Percentiles rank a stretch among this genome's conserved stretches.
Evolutionary conservation across 169 alveolate genomes (phyloP).

Genomic region (Ichthyophthirius multifiliis): DNA sequence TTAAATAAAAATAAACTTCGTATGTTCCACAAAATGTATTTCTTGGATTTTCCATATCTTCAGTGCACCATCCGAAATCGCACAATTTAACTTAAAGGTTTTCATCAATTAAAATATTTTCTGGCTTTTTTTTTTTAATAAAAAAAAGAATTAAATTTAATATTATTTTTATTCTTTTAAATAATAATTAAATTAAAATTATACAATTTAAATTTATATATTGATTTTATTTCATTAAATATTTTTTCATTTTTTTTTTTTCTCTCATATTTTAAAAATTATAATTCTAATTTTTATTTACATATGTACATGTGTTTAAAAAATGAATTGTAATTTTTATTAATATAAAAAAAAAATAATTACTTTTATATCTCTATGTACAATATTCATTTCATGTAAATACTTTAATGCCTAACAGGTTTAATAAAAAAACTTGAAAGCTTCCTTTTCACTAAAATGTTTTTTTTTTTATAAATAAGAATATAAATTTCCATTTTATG

Average conservation of each 20-base stretch:
- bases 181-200: not conserved
- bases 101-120: constrained; percentile 52
- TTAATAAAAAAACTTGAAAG: constrained; percentile 58
- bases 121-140: constrained; percentile 52
- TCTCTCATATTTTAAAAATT: not conserved
- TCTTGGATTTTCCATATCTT: constrained; percentile 51
- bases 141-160: not conserved
- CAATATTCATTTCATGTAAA: constrained; percentile 52
- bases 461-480: constrained; percentile 40
- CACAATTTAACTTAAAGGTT: constrained; percentile 55
- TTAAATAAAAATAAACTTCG: not conserved
- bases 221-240: not conserved
- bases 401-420: constrained; percentile 52
- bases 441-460: constrained; percentile 56
- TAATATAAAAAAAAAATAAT: not conserved
- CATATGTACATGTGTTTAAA: not conserved
- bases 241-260: not conserved
- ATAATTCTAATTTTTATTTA: not conserved
- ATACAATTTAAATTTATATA: too few relatives aligned
- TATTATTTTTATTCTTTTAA: not conserved
- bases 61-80: constrained; percentile 80
- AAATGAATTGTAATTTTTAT: not conserved
- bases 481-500: constrained; percentile 60
- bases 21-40: constrained; percentile 68
- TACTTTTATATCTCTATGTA: constrained; percentile 71